A percentile compares a stretch with the other conserved stretches of the same genome.
Evolutionary conservation across 257 asterid species (phyloP).

Genomic region (Solanum gandarillasii): DNA sequence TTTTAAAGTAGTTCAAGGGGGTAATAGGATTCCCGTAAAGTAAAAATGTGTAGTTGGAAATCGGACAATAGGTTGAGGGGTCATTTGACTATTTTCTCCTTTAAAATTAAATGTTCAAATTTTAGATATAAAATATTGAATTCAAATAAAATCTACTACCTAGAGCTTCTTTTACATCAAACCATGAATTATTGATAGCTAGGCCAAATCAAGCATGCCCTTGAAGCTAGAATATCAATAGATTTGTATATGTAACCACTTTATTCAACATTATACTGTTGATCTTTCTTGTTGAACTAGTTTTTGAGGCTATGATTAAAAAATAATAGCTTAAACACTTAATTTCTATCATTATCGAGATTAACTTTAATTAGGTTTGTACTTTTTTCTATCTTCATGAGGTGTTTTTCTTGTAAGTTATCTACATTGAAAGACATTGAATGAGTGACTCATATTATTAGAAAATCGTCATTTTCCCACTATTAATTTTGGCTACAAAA

Average conservation of each 20-base stretch:
- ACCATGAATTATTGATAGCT: not conserved
- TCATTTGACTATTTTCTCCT: too few species aligned
- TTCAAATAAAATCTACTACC: not conserved
- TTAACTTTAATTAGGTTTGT: not conserved
- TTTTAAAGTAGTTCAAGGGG: too few species aligned
- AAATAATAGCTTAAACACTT: not conserved
- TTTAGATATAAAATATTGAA: not conserved
- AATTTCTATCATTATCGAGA: not conserved
- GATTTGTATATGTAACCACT: not conserved
- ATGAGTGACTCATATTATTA: not conserved
- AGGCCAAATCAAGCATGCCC: not conserved
- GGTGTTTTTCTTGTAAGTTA: not conserved
- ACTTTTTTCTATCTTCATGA: not conserved
- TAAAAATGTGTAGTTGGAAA: too few species aligned
- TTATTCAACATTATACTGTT: not conserved
- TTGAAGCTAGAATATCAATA: not conserved
- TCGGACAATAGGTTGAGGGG: too few species aligned
- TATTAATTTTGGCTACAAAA: not conserved
- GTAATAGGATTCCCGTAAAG: too few species aligned
- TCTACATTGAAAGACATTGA: not conserved
- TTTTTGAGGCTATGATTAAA: not conserved
- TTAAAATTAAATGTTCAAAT: not conserved
- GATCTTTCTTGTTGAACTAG: not conserved
- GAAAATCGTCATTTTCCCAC: not conserved
- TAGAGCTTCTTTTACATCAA: not conserved